Evolutionary conservation across 2,329 filamentous ascomycete genomes (phyloP), one percentile per base, ranked within the genome.

Genomic region (Cytospora schulzeri): DNA sequence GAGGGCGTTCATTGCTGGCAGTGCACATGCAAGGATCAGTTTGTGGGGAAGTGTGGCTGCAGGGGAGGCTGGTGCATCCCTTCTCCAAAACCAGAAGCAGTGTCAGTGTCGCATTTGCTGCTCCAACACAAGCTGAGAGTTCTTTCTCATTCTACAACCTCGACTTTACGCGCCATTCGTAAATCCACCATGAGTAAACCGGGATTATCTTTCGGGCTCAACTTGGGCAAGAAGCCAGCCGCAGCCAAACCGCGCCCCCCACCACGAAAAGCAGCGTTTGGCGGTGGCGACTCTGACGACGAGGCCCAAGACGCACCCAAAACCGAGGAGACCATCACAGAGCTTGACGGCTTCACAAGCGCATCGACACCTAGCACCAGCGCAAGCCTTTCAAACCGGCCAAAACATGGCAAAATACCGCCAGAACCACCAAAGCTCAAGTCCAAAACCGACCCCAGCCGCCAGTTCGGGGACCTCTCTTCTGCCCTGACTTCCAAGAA

Each of bases 401-500:
- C 67, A 29, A 79, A 74, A 64, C 72, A 73, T 35, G 72, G 63
- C 68, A 67, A 51, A 17, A 68, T 70, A 9, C 76, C 76, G 2
- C 69, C 73, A 2, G 75, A 78, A 69, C 75, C 80, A 54, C 77
- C 83, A 63, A 76, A 78, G 71, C 72, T 79, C 56, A 82, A 81
- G 63, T 69, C 76, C 31, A 84, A 82, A 66, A 73, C 75, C 61
- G 70, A 74, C 12, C 72, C 76, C 15, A 79, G 76, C 62, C 77
- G 77, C 57, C 79, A 82, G 72, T 88, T 86, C 69, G 84, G 84
- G 41, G 89, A 93, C 71, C 82, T 92, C 1, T 91, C 90, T 3
- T 85, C 86, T 70, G 78, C 85, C 1, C 80, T 89, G 35, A 80
- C 86, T 33, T 86, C 89, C 29, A 84, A 85, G 60, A 87, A 85